Base-by-base conservation (phyloP, 2,329 filamentous ascomycete species). In the Pseudogymnoascus sp. region DNA sequence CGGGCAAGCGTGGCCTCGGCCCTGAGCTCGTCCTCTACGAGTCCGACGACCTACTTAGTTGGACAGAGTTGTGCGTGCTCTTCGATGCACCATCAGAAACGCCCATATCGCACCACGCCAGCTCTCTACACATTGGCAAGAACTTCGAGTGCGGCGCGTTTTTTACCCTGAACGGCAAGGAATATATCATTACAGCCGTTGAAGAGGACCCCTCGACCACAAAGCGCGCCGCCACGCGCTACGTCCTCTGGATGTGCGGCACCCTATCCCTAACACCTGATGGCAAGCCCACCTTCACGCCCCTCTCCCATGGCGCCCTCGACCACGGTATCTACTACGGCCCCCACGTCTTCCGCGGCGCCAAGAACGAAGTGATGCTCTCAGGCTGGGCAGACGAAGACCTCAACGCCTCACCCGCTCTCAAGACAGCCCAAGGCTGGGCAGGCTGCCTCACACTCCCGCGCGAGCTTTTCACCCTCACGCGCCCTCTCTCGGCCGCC, bases 131-230 rank as follows among this genome's bases (percentile, higher is more conserved):
- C 15, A 66, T 64, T 29, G 65, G 67, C 18, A 66, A 63, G 64
- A 67, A 68, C 31, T 68, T 67, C 18, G 65, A 67, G 42, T 66
- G 66, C 62, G 67, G 63, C 1, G 63, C 64, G 25, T 68, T 68
- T 59, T 68, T 68, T 48, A 65, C 18, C 10, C 63, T 68, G 39
- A 65, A 64, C 7, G 39, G 61, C 10, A 67, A 59, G 40, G 62
- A 67, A 42, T 68, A 67, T 18, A 64, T 68, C 40, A 66, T 7
- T 40, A 36, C 15, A 66, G 64, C 60, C 48, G 36, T 67, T 9
- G 63, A 68, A n/a, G 18, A 21, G 6, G 2, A 21, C 18, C 4
- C 39, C 8, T 13, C 39, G 21, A 21, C 21, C 21, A 21, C 21
- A 21, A 21, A 21, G 21, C 21, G 21, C 21, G 21, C 21, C 21